phyloP scores from a whole-genome alignment of 306 rosid species.

The Cucurbita moschata region DNA sequence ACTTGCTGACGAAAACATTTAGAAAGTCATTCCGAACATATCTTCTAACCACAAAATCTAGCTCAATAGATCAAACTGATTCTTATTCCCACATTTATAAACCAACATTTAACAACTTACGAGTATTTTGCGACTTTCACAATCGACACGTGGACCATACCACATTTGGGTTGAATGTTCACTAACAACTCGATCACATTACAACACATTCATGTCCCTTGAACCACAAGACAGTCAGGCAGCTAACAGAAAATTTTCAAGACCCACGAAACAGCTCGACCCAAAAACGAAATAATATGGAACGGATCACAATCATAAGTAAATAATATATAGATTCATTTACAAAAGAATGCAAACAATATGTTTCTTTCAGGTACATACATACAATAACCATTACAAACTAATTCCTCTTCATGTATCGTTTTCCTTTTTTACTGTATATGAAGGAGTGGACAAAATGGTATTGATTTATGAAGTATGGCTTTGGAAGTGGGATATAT shows the following conservation, averaged over 20 bases:
- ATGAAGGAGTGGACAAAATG: slow-evolving; percentile 1
- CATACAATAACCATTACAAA: slow-evolving; percentile 15
- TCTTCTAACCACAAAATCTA: not conserved
- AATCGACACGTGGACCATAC: not conserved
- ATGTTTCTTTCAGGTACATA: slow-evolving; percentile 16
- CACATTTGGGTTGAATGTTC: not conserved
- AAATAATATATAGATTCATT: slow-evolving; percentile 14
- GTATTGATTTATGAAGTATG: not conserved
- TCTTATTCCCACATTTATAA: not conserved
- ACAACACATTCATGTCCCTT: not conserved
- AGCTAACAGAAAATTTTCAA: not conserved
- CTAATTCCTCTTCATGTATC: slow-evolving; percentile 3
- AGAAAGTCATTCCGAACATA: too few relatives aligned
- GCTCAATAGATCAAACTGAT: not conserved
- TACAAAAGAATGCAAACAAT: slow-evolving; percentile 36
- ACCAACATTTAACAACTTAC: not conserved
- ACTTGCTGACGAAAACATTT: too few relatives aligned
- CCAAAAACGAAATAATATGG: not conserved
- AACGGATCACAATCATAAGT: not conserved
- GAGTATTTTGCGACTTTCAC: not conserved
- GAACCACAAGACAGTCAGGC: not conserved
- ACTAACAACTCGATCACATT: not conserved
- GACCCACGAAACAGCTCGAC: not conserved
- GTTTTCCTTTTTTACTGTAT: not conserved
- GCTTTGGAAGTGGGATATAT: not conserved